Evolutionary conservation across 208 protist species (phyloP).

Genomic region (Trypanosoma theileri): DNA sequence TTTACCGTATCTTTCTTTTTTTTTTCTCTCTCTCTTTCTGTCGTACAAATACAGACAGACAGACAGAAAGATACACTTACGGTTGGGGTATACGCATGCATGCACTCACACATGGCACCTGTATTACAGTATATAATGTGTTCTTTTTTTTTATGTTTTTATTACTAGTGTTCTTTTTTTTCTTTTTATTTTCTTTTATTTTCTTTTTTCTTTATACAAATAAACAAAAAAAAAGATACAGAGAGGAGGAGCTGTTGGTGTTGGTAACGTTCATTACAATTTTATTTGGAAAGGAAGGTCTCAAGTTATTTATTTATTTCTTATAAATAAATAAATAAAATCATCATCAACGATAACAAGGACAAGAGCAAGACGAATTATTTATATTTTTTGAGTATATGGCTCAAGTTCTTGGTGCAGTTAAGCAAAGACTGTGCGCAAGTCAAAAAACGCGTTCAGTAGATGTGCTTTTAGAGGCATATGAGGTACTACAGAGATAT

Average conservation of each 20-base stretch:
- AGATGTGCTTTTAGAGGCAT: constrained; percentile 29
- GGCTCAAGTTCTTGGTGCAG: constrained; percentile 27
- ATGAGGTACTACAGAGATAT: constrained; percentile 27
- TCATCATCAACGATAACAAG: no score
- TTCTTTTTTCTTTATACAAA: not conserved
- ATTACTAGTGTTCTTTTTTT: constrained; percentile 18
- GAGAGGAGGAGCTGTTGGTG: not conserved
- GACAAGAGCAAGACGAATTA: not conserved
- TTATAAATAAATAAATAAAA: not conserved
- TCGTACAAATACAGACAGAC: no score
- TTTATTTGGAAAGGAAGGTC: not conserved
- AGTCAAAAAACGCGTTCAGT: constrained; percentile 25
- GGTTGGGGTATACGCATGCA: no score
- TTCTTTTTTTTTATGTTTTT: constrained; percentile 7
- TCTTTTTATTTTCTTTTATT: not conserved
- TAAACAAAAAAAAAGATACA: not conserved
- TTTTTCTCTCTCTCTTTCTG: no score
- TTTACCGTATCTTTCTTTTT: not conserved
- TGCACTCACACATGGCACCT: no score
- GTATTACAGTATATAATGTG: constrained; percentile 10
- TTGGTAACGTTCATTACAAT: not conserved
- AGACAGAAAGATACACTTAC: no score
- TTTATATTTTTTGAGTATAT: constrained; percentile 20
- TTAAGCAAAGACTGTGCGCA: constrained; percentile 36
- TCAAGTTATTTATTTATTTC: not conserved